Percentiles rank a stretch among this genome's conserved stretches.
These are phyloP conservation scores for Diplogelasinospora grovesii DNA, from an alignment of 495 filamentous ascomycete species.

Conservation along the genomic window DNA sequence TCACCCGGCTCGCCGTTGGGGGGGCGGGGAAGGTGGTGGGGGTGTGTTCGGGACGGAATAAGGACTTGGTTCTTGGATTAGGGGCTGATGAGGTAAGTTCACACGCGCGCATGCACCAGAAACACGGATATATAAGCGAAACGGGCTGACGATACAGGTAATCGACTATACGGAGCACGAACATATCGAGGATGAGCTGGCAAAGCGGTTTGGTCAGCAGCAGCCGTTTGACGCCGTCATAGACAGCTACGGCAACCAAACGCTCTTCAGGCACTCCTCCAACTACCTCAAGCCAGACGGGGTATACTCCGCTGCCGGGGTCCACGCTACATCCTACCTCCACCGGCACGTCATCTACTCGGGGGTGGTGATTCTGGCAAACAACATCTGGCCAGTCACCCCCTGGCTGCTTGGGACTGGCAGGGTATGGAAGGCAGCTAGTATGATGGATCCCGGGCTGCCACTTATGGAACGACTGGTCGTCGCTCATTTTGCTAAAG, in stretches of 20 bases:
- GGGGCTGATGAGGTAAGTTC: conserved; percentile 29
- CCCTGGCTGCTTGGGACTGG: conserved; percentile 24
- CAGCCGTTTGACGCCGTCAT: conserved; percentile 28
- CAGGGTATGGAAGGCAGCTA: conserved; percentile 20
- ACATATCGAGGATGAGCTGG: conserved; percentile 18
- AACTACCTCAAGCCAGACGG: conserved; percentile 25
- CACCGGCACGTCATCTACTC: conserved; percentile 16
- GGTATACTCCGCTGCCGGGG: conserved; percentile 27
- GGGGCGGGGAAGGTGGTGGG: conserved; percentile 29
- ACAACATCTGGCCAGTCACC: conserved; percentile 24
- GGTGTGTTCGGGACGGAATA: conserved; percentile 31
- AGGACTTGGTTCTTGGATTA: conserved; percentile 22
- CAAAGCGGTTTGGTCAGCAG: conserved; percentile 5
- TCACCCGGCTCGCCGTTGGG: conserved; percentile 25
- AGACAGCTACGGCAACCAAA: conserved; percentile 28
- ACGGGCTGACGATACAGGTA: no score
- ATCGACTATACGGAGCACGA: conserved; percentile 22
- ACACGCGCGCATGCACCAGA: no score
- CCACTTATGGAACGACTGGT: conserved; percentile 25
- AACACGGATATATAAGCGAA: no score
- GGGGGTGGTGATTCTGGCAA: conserved; percentile 19
- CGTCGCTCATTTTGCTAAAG: conserved; percentile 20
- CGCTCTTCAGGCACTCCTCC: conserved; percentile 21
- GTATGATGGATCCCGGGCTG: conserved; percentile 20
- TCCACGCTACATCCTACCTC: conserved; percentile 16